Percentiles rank a stretch among this genome's conserved stretches.
These are phyloP conservation scores for Wickerhamiella lipophila DNA, from an alignment of 805 yeast genomes.

Conservation along the genomic window DNA sequence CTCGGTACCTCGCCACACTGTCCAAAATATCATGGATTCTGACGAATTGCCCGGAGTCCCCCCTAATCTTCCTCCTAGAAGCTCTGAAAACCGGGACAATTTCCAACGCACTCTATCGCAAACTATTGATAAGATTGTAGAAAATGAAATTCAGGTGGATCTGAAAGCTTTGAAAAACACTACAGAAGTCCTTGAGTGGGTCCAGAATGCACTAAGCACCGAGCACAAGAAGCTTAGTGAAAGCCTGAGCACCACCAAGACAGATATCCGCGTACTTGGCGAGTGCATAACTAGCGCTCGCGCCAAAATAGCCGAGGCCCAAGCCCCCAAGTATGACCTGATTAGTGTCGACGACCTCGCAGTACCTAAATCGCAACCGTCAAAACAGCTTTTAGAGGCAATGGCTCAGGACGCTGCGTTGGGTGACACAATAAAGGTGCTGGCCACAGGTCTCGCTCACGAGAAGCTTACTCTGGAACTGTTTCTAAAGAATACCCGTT, in stretches of 20 bases:
- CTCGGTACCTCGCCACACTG: neutral
- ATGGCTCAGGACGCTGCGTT: conserved; percentile 57
- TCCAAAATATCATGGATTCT: conserved; percentile 11
- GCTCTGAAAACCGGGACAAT: conserved; percentile 24
- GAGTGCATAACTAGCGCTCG: conserved; percentile 28
- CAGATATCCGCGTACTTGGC: conserved; percentile 25
- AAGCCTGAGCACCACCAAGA: conserved; percentile 22
- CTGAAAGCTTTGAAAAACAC: conserved; percentile 27
- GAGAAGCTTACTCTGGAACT: conserved; percentile 35
- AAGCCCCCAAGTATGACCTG: neutral
- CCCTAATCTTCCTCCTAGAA: conserved; percentile 11
- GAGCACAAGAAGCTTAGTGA: conserved; percentile 28
- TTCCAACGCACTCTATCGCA: conserved; percentile 22
- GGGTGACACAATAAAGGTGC: conserved; percentile 50
- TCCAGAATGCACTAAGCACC: conserved; percentile 27
- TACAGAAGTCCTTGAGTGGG: conserved; percentile 29
- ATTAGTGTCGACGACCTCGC: conserved; percentile 35
- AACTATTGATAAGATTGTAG: conserved; percentile 21
- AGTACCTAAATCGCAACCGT: conserved; percentile 40
- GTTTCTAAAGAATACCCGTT: conserved; percentile 38
- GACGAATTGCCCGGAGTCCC: conserved; percentile 11
- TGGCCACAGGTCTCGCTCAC: conserved; percentile 43
- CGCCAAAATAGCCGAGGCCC: conserved; percentile 6
- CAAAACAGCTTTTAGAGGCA: conserved; percentile 50
- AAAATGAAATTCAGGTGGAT: conserved; percentile 22